Conservation (phyloP, 306 rosid genomes). For the Gynostemma pentaphyllum region DNA sequence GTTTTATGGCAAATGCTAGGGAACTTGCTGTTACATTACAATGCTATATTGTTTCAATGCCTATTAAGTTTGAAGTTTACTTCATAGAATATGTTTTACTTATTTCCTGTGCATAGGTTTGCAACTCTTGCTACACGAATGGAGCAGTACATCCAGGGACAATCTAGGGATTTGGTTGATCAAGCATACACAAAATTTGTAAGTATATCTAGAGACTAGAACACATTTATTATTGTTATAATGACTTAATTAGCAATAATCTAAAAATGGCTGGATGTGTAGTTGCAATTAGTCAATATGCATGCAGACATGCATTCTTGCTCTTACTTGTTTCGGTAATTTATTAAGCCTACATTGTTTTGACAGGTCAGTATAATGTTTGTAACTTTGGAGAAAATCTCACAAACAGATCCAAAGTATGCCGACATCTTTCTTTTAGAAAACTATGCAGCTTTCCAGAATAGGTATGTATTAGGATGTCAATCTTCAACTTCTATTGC, state of each 20-base stretch:
- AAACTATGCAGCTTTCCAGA: slow-evolving; percentile 97
- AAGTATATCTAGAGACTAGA: slow-evolving; percentile 24
- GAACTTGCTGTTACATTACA: background rate
- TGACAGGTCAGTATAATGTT: slow-evolving; percentile 93
- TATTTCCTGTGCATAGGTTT: slow-evolving; percentile 42
- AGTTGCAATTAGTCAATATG: background rate
- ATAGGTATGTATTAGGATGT: slow-evolving; percentile 35
- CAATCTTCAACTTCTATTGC: slow-evolving; percentile 7
- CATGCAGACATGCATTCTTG: background rate
- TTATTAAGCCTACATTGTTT: background rate
- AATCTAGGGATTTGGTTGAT: slow-evolving; percentile 98
- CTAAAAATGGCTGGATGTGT: background rate
- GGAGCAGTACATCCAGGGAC: slow-evolving; percentile 94
- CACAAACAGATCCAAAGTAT: slow-evolving; percentile 81
- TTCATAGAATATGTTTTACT: slow-evolving; percentile 12
- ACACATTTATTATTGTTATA: background rate
- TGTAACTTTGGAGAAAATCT: slow-evolving; percentile 79
- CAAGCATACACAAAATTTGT: slow-evolving; percentile 96
- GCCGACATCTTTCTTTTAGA: slow-evolving; percentile 82
- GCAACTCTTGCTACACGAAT: slow-evolving; percentile 93
- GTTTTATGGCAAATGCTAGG: background rate
- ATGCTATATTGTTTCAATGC: background rate
- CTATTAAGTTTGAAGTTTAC: background rate
- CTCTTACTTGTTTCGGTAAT: background rate
- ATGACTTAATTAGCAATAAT: background rate